Percentiles rank a stretch among this genome's conserved stretches.
phyloP scores from a whole-genome alignment of 306 rosid genomes.

The Fagus sylvatica region DNA sequence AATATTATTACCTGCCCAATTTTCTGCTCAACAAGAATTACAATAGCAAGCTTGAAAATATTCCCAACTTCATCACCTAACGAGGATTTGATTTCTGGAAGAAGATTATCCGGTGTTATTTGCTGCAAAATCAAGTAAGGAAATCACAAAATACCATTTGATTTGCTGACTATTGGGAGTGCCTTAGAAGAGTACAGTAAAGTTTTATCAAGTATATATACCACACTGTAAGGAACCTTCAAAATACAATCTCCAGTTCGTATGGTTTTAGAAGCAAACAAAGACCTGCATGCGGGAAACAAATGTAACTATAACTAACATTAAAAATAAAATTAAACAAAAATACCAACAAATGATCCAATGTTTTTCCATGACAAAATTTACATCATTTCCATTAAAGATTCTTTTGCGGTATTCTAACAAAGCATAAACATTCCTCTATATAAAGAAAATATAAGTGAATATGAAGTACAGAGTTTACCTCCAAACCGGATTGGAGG shows the following conservation, averaged over 20 bases:
- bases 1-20: constrained; percentile 42
- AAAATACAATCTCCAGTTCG: constrained; percentile 62
- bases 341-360: neutral
- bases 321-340: neutral
- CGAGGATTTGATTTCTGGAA: constrained; percentile 41
- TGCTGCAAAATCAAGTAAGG: constrained; percentile 52
- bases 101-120: constrained; percentile 58
- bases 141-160: constrained; percentile 6
- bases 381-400: neutral
- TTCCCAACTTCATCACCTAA: constrained; percentile 47
- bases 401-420: neutral
- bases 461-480: too few species aligned
- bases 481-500: too few species aligned
- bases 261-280: constrained; percentile 64
- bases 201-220: constrained; percentile 23
- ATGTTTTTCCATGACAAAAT: neutral
- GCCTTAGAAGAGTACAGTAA: neutral
- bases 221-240: constrained; percentile 70
- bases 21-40: constrained; percentile 61
- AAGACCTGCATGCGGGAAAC: constrained; percentile 38
- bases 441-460: too few species aligned
- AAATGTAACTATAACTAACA: neutral
- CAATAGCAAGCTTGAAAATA: constrained; percentile 59
- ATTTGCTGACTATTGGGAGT: neutral
- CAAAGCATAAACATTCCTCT: neutral